Conservation (phyloP, 257 asterid species). For the Jaltomata sinuosa region DNA sequence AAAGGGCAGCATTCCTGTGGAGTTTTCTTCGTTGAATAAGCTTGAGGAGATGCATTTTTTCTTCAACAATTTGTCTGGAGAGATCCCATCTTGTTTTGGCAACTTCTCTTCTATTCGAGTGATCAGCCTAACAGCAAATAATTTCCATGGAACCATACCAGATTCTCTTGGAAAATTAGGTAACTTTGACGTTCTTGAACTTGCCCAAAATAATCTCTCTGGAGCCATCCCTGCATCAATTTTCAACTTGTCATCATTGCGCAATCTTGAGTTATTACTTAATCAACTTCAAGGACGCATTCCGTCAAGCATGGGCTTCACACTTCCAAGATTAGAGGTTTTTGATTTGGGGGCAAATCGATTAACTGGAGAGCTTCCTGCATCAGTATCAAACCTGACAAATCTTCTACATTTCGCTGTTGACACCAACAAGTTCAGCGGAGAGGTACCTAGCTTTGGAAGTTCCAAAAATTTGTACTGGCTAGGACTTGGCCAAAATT, state of each 20-base stretch:
- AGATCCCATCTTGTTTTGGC: slow-evolving; percentile 3
- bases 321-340: background rate
- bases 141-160: background rate
- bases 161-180: background rate
- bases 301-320: background rate
- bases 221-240: slow-evolving; percentile 2
- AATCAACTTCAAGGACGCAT: background rate
- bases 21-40: background rate
- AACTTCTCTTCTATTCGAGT: background rate
- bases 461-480: background rate
- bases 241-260: slow-evolving; percentile 10
- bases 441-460: background rate
- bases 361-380: background rate
- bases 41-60: background rate
- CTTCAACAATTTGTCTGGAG: background rate
- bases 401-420: background rate
- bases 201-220: background rate
- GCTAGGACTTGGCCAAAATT: background rate
- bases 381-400: background rate
- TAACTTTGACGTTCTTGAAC: background rate
- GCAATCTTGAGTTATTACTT: background rate
- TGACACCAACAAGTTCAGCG: background rate
- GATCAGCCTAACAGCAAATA: background rate
- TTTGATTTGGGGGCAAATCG: background rate
- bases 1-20: background rate